Evolutionary conservation across 2,329 filamentous ascomycete genomes (phyloP).

Genomic region (Byssochlamys sp.): DNA sequence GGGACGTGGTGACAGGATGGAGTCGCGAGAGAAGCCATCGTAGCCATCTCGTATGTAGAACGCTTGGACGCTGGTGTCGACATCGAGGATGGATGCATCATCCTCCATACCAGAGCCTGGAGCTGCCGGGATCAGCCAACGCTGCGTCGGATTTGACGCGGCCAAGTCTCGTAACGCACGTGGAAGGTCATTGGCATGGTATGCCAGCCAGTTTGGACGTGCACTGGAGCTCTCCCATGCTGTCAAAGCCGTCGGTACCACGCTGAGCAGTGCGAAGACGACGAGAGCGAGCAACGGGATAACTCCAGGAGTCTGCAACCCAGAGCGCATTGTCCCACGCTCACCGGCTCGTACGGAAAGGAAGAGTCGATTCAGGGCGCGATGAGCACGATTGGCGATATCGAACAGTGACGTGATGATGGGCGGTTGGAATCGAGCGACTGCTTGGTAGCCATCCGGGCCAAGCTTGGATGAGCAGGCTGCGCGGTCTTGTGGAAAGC

Average conservation of each 20-base stretch:
- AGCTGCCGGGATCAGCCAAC: neutral
- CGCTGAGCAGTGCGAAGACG: slow-evolving; percentile 23
- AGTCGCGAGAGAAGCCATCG: neutral
- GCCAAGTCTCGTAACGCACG: slow-evolving; percentile 14
- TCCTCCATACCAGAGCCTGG: neutral
- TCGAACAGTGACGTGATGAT: neutral
- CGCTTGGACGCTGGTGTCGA: neutral
- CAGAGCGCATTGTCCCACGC: slow-evolving; percentile 23
- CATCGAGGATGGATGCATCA: neutral
- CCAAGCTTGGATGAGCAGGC: neutral
- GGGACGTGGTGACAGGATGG: neutral
- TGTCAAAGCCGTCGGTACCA: slow-evolving; percentile 24
- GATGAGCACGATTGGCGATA: neutral
- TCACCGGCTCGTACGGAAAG: neutral
- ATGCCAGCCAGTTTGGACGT: slow-evolving; percentile 15
- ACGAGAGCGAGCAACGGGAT: slow-evolving; percentile 25
- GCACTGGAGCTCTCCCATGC: slow-evolving; percentile 18
- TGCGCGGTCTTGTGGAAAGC: neutral
- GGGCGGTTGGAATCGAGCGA: neutral
- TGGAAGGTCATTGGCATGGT: slow-evolving; percentile 12
- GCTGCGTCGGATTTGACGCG: neutral
- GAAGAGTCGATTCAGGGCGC: neutral
- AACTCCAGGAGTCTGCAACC: slow-evolving; percentile 24
- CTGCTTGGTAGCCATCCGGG: neutral
- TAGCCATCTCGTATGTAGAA: neutral